Conservation (phyloP, 129 eudicot genomes). For the Apium graveolens region DNA sequence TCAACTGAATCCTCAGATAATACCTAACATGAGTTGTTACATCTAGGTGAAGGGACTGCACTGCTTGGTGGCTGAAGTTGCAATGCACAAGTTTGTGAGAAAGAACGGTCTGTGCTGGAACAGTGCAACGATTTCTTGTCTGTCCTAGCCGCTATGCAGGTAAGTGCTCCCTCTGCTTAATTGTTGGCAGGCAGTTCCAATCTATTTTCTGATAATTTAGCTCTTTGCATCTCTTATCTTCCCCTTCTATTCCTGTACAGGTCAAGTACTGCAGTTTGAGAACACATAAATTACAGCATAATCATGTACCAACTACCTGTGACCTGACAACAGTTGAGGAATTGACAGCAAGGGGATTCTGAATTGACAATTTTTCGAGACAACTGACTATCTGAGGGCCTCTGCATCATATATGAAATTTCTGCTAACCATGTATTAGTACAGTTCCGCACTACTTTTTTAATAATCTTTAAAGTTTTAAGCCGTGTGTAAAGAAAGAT, state of each 20-base stretch:
- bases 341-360: slow-evolving; percentile 27
- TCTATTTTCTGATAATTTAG: neutral
- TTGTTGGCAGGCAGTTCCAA: neutral
- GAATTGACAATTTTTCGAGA: slow-evolving; percentile 27
- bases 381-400: slow-evolving; percentile 17
- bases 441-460: neutral
- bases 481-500: neutral
- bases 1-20: neutral
- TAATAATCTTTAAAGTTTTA: neutral
- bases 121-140: slow-evolving; percentile 68
- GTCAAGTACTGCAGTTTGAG: slow-evolving; percentile 83
- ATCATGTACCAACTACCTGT: slow-evolving; percentile 35
- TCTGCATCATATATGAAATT: neutral
- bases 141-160: slow-evolving; percentile 67
- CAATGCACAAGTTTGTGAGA: slow-evolving; percentile 50
- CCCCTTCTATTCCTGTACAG: slow-evolving; percentile 26
- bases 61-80: slow-evolving; percentile 55
- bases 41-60: slow-evolving; percentile 70
- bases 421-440: neutral
- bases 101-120: slow-evolving; percentile 59
- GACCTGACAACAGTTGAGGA: slow-evolving; percentile 41
- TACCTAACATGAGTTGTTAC: neutral
- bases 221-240: neutral
- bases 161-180: slow-evolving; percentile 11
- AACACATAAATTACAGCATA: slow-evolving; percentile 65